Percentiles rank a stretch among this genome's conserved stretches.
Evolutionary conservation across 75 land plant genomes (phyloP).

Genomic region (Adiantum capillusveneris): DNA sequence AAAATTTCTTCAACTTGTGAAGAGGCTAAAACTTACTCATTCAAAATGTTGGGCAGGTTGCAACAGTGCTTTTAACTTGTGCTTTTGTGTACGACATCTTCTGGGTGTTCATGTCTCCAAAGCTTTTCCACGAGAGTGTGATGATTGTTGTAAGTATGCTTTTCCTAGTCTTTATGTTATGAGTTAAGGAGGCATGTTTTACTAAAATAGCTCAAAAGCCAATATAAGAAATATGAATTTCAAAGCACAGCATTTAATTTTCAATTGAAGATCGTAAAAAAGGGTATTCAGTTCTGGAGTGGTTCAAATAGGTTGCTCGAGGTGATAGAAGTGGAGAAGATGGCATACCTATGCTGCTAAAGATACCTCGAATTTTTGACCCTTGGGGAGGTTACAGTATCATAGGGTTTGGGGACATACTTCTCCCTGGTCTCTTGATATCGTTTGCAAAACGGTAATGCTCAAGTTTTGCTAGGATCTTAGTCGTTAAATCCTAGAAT

Average conservation of each 20-base stretch:
- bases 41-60: conserved; percentile 43
- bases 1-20: too few relatives aligned
- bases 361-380: conserved; percentile 89
- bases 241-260: too few relatives aligned
- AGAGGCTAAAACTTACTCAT: too few relatives aligned
- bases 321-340: conserved; percentile 93
- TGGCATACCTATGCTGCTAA: conserved; percentile 91
- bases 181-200: neutral
- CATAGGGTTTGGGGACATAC: conserved; percentile 97
- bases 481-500: too few relatives aligned
- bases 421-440: conserved; percentile 79
- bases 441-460: conserved; percentile 41
- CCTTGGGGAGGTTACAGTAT: conserved; percentile 99
- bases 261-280: neutral
- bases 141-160: conserved; percentile 84
- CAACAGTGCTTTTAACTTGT: conserved; percentile 80
- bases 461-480: too few relatives aligned
- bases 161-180: neutral
- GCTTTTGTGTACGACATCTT: conserved; percentile 94
- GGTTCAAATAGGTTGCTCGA: conserved; percentile 87
- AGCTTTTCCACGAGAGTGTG: conserved; percentile 75
- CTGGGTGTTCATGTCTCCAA: conserved; percentile 87
- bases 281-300: neutral
- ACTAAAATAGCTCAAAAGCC: too few relatives aligned
- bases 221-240: too few relatives aligned